These are phyloP conservation scores for Cercospora sojina DNA, from an alignment of 2,329 filamentous ascomycete genomes.

Conservation along the genomic window DNA sequence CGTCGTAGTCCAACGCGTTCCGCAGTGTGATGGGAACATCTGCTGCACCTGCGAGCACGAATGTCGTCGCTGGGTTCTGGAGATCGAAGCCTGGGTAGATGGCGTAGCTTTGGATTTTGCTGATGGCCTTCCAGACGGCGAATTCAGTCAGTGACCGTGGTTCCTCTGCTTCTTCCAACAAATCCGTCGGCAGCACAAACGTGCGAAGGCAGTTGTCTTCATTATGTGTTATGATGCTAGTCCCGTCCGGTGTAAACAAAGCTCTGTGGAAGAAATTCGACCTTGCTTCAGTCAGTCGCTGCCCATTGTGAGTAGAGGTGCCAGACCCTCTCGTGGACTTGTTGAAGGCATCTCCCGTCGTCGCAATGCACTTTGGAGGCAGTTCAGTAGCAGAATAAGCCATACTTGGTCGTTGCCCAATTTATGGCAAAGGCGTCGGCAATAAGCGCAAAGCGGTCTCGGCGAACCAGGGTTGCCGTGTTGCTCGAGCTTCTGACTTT, in stretches of 20 bases:
- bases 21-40: slow-evolving; percentile 58
- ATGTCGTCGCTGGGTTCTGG: slow-evolving; percentile 49
- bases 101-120: slow-evolving; percentile 52
- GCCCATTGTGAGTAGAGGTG: neutral
- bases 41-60: slow-evolving; percentile 53
- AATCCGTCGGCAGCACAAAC: slow-evolving; percentile 54
- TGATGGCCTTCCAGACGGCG: slow-evolving; percentile 48
- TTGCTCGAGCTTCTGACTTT: slow-evolving; percentile 12
- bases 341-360: slow-evolving; percentile 27
- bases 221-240: slow-evolving; percentile 55
- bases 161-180: slow-evolving; percentile 43
- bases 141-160: slow-evolving; percentile 48
- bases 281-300: neutral
- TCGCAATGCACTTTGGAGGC: slow-evolving; percentile 29
- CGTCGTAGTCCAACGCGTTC: slow-evolving; percentile 52
- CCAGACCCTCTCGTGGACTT: neutral
- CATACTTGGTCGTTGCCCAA: slow-evolving; percentile 1
- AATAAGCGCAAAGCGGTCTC: slow-evolving; percentile 5
- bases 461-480: slow-evolving; percentile 4
- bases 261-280: slow-evolving; percentile 48
- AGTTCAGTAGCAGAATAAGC: slow-evolving; percentile 5
- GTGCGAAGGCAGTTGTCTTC: slow-evolving; percentile 53
- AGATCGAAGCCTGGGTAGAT: slow-evolving; percentile 57
- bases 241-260: slow-evolving; percentile 56
- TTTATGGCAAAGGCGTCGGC: slow-evolving; percentile 1